phyloP scores from a whole-genome alignment of 2,329 filamentous ascomycete species.

The Dryadomyces quercivorus region DNA sequence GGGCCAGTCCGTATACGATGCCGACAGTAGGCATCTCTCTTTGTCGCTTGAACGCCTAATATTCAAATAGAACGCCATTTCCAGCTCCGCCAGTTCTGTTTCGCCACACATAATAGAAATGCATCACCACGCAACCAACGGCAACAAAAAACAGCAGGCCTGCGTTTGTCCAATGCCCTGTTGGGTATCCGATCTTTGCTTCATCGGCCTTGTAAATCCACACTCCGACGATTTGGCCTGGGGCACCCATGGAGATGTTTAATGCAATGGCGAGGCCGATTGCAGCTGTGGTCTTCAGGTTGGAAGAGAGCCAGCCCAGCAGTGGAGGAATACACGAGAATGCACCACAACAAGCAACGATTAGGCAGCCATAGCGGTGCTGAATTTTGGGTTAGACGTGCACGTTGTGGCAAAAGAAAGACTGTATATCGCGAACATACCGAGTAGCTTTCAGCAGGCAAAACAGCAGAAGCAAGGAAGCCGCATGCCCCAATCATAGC shows the following conservation, averaged over 20 bases:
- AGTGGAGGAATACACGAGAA: conserved; percentile 44
- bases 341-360: conserved; percentile 38
- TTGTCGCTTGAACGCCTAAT: not conserved
- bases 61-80: not conserved
- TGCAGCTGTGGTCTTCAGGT: conserved; percentile 38
- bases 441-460: conserved; percentile 34
- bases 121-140: conserved; percentile 28
- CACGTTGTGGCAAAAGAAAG: not conserved
- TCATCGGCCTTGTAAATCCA: conserved; percentile 48
- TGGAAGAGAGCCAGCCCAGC: conserved; percentile 39
- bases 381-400: conserved; percentile 7
- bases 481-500: conserved; percentile 39
- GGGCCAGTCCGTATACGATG: no score
- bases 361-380: conserved; percentile 42
- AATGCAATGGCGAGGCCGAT: conserved; percentile 43
- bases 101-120: conserved; percentile 29
- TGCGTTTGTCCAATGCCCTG: conserved; percentile 43
- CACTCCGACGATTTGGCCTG: conserved; percentile 44
- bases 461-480: conserved; percentile 39
- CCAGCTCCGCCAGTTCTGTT: conserved; percentile 3
- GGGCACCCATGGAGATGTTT: conserved; percentile 43
- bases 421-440: conserved; percentile 3
- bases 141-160: conserved; percentile 36
- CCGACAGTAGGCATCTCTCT: no score
- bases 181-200: conserved; percentile 38